Evolutionary conservation across 805 yeast genomes (phyloP).

Genomic region (Metschnikowia proteae): DNA sequence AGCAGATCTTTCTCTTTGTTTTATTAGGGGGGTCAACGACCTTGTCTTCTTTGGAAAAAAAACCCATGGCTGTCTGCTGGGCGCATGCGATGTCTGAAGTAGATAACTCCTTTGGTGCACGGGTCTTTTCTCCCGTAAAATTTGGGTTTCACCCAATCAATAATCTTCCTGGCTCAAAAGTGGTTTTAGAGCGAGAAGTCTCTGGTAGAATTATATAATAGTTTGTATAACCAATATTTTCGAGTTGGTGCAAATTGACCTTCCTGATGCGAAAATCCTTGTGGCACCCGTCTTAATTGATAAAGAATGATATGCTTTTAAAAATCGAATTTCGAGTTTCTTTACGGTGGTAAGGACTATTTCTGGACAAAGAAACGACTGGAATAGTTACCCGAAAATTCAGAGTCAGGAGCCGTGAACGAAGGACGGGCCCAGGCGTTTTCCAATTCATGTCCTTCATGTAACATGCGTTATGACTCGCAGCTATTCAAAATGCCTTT

Average conservation of each 20-base stretch:
- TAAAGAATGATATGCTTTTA: too few relatives aligned
- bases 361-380: too few relatives aligned
- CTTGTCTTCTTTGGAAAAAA: slow-evolving; percentile 39
- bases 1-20: slow-evolving; percentile 70
- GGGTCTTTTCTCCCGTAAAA: slow-evolving; percentile 1
- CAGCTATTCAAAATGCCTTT: not conserved
- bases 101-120: slow-evolving; percentile 3
- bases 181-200: too few relatives aligned
- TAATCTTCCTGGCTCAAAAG: too few relatives aligned
- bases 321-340: too few relatives aligned
- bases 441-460: not conserved
- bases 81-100: not conserved
- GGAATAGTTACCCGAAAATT: too few relatives aligned
- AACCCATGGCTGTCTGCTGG: slow-evolving; percentile 40
- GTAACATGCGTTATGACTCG: not conserved
- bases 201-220: too few relatives aligned
- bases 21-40: slow-evolving; percentile 53
- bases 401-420: not conserved
- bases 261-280: too few relatives aligned
- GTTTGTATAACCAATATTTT: too few relatives aligned
- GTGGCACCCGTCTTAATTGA: too few relatives aligned
- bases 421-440: not conserved
- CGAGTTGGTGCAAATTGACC: too few relatives aligned
- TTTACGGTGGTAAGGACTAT: too few relatives aligned
- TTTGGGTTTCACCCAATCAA: not conserved